Evolutionary conservation across 495 filamentous ascomycete species (phyloP).

Genomic region (Daldinia grandis): DNA sequence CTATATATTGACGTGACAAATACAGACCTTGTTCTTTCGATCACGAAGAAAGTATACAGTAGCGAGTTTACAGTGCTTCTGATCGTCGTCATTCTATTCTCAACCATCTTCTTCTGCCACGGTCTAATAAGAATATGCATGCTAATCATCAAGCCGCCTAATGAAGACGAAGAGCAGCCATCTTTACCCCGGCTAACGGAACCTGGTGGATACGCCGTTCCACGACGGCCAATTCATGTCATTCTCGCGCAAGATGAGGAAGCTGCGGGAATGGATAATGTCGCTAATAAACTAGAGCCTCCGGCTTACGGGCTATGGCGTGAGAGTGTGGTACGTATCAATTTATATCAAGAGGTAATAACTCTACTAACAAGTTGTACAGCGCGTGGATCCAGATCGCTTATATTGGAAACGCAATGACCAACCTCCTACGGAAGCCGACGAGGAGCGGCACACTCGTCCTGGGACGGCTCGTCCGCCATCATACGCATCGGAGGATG

Average conservation of each 20-base stretch:
- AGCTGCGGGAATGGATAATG: constrained; percentile 59
- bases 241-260: constrained; percentile 71
- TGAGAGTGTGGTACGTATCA: constrained; percentile 76
- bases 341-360: not conserved
- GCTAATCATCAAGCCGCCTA: constrained; percentile 57
- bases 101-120: constrained; percentile 82
- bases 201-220: constrained; percentile 67
- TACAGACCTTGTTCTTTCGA: constrained; percentile 73
- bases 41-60: constrained; percentile 63
- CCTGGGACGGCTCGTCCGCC: constrained; percentile 61
- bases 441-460: constrained; percentile 34
- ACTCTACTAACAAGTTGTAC: constrained; percentile 28
- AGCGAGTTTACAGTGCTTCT: constrained; percentile 77
- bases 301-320: constrained; percentile 91
- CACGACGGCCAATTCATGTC: constrained; percentile 68
- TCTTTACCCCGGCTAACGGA: constrained; percentile 54
- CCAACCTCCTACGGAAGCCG: constrained; percentile 31
- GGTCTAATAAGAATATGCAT: constrained; percentile 76
- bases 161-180: constrained; percentile 42
- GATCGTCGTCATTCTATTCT: constrained; percentile 75
- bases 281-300: constrained; percentile 68
- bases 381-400: constrained; percentile 81
- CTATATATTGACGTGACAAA: constrained; percentile 21
- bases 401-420: constrained; percentile 79
- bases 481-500: constrained; percentile 76